Base-by-base conservation (phyloP, 441 rosid genomes). In the Capsella rubella region DNA sequence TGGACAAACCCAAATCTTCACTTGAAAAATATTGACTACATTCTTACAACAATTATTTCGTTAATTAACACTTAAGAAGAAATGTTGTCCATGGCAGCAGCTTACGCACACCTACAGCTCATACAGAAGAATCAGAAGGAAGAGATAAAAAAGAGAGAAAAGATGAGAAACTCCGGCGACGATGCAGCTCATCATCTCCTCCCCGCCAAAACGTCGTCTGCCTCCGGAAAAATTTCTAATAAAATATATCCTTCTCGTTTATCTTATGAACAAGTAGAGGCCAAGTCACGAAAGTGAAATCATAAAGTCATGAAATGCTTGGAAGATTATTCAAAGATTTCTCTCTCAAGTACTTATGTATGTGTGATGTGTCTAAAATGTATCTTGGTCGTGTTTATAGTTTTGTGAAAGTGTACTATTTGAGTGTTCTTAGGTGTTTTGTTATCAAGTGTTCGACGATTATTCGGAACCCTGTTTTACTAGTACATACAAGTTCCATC, bases 61-160 rank as follows among this genome's bases (percentile, higher is more conserved):
- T 25, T 27, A 15, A 28, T 3, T 1, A 35, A 52, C 27, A 31
- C 13, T 4, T 18, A n/a, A 11, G 62, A 29, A n/a, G 1, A 16
- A 60, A 78, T 78, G 78, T 61, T 74, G 18, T 78, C 78, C 74
- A 61, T 67, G 1, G 81, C 74, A 78, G 81, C 78, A 47, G 46
- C 42, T 47, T 78, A 78, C 61, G 81, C 77, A 66, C 60, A 58
- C 8, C 15, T 78, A 6, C 70, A 73, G 31, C 61, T 67, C 18
- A 67, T 73, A 62, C 46, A 73, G 67, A 67, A 49, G 74, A 74
- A 68, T 47, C 73, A 60, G 13, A 78, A 67, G 49, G 78, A 78
- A 60, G 67, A 67, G 74, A 46, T 28, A 8, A 67, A 67, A 32
- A 65, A 65, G 39, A 60, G 31, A 21, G 43, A 60, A 72, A 14